These are phyloP conservation scores for Cicer pinnatifidum DNA, from an alignment of 306 rosid genomes.

Conservation along the genomic window DNA sequence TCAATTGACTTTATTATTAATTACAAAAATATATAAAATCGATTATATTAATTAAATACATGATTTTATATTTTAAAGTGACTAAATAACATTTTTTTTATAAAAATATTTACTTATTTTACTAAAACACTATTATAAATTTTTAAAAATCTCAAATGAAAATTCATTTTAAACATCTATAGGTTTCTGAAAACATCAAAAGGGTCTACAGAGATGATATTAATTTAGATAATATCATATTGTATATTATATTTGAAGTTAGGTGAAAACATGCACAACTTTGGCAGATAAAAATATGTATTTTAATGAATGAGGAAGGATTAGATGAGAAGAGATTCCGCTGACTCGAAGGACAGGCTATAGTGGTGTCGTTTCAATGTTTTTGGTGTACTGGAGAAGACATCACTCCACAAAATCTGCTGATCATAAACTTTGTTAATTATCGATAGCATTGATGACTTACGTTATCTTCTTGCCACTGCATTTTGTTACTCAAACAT, in stretches of 20 bases:
- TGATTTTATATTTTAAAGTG: too few species aligned
- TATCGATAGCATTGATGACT: background rate
- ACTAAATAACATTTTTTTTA: too few species aligned
- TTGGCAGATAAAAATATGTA: slow-evolving; percentile 30
- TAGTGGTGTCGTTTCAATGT: slow-evolving; percentile 53
- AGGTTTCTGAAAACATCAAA: background rate
- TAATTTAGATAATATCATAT: background rate
- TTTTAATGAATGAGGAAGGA: background rate
- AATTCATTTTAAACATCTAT: too few species aligned
- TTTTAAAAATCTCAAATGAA: too few species aligned
- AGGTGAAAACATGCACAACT: slow-evolving; percentile 16
- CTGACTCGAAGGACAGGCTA: slow-evolving; percentile 32
- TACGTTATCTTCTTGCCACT: background rate
- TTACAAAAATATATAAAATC: too few species aligned
- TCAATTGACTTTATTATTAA: too few species aligned
- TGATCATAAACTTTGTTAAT: background rate
- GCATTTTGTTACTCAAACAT: background rate
- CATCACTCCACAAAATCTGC: slow-evolving; percentile 28
- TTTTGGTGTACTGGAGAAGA: slow-evolving; percentile 35
- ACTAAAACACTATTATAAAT: too few species aligned
- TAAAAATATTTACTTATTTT: too few species aligned
- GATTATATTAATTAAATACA: too few species aligned
- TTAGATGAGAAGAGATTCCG: slow-evolving; percentile 40
- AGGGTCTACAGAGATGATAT: background rate
- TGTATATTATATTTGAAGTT: slow-evolving; percentile 5